Base-by-base conservation (phyloP, 345 rosid genomes). In the Gossypium stocksii region DNA sequence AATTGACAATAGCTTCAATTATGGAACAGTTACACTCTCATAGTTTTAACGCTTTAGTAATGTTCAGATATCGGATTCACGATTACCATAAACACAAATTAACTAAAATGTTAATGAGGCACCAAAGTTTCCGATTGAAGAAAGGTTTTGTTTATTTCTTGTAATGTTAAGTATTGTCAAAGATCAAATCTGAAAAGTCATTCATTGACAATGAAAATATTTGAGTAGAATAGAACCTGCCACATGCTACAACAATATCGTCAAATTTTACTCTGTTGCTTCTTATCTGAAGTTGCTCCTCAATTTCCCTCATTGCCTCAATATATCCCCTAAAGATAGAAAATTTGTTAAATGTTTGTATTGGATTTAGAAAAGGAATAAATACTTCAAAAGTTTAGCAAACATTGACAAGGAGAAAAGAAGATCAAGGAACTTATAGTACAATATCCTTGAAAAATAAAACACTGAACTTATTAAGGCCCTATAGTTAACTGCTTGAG, bases 161-260 rank as follows among this genome's bases (percentile, higher is more conserved):
- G 3, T 13, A 7, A 38, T 2, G 49, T 49, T 56, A 25, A 11
- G n/a, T 38, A 41, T 60, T 16, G n/a, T 44, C 10, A 23, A 44
- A 51, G 71, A 76, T 4, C 17, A 69, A 59, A 71, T 52, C 27
- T 66, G 72, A 13, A 76, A 14, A 48, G 25, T 56, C 75, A 27
- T 9, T 41, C 12, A 61, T 3, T n/a, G 19, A 34, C 52, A 45
- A 27, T 57, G 65, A 68, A 17, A 27, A 71, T 51, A 54, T 34
- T 17, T 64, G 63, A 73, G 76, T 60, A 73, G 79, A 78, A 70
- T 17, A 84, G 74, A 76, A 94, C 98, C 98, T 94, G 90, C 97
- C 97, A 80, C 98, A 94, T 71, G 98, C 98, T 19, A 89, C 95
- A 49, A 89, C 90, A 79, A 94, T 89, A 76, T 92, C 98, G 79